Evolutionary conservation across 176 grass and related monocot genomes (phyloP), one percentile per base, ranked within the genome.

Genomic region (Paspalum vaginatum): DNA sequence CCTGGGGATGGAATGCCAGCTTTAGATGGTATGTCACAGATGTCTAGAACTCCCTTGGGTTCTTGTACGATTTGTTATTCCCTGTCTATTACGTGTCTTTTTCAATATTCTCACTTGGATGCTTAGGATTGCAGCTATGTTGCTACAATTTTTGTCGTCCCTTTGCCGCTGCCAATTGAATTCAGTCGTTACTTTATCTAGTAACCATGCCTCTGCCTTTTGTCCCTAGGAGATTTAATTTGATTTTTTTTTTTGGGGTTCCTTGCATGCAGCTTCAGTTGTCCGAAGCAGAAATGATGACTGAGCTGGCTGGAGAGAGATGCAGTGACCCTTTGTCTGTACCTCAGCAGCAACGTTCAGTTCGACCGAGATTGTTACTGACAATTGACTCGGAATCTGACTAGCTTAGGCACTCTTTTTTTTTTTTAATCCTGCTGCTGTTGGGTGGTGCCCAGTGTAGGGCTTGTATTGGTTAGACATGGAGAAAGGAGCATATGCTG

Each of bases 331-430:
- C 84, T 80, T 85, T 51, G 43, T 85, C 74, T 45, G 27, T 65
- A 22, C 52, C 59, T 21, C 53, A 42, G 13, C 74, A 83, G 53
- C 57, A 24, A 11, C 72, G 84, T 66, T 90, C 89, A 77, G 82
- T 89, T 82, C 79, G 87, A 45, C 79, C 49, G 12, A 86, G 76
- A 83, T 37, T 86, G 24, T 8, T 92, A 79, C 9, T 88, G 46
- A 78, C 74, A 8, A 90, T 96, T 16, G 90, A 90, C 38, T 91
- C 82, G 5, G 93, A 92, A 72, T 90, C 85, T 81, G 93, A 92
- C 84, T 89, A 83, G 85, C 58, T 32, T 32, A 32, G 32, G 32
- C 3, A 32, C 32, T 32, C 32, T 32, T 32, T 32, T 32, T 32
- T 32, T 32, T 32, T 32, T 32, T 32, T 32, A 1, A 2, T 32